Conservation (phyloP, 768 basidiomycete species). For the Russula earlei region DNA sequence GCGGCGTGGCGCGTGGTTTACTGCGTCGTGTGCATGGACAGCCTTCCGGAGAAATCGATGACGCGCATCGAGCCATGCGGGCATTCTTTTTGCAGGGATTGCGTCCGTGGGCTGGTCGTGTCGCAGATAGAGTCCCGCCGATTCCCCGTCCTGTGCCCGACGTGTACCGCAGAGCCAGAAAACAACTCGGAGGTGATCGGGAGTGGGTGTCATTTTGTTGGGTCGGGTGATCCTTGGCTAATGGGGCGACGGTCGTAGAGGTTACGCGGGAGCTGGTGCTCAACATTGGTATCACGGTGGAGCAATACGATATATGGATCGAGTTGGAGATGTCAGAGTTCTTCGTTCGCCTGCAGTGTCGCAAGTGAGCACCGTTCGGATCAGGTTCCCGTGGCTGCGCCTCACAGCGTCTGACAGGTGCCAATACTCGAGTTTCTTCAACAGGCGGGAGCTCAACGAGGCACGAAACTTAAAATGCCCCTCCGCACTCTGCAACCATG, state of each 20-base stretch:
- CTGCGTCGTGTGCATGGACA: conserved; percentile 51
- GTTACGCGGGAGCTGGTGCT: conserved; percentile 27
- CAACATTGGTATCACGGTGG: conserved; percentile 35
- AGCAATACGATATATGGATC: conserved; percentile 33
- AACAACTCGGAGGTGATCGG: conserved; percentile 22
- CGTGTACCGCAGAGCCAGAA: conserved; percentile 34
- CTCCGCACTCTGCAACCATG: no score
- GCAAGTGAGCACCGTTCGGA: conserved; percentile 29
- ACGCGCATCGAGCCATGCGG: conserved; percentile 36
- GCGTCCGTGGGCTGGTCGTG: conserved; percentile 36
- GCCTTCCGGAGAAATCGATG: conserved; percentile 33
- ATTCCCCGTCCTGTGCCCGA: conserved; percentile 54
- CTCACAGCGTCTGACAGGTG: no score
- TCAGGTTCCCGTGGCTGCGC: no score
- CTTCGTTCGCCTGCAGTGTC: conserved; percentile 41
- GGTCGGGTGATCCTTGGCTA: no score
- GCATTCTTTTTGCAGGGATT: conserved; percentile 47
- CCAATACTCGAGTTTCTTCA: no score
- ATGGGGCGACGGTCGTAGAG: not conserved
- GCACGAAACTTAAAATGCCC: no score
- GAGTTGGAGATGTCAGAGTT: conserved; percentile 41
- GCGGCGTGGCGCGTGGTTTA: conserved; percentile 28
- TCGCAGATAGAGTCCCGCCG: conserved; percentile 43
- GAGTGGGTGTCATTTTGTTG: conserved; percentile 23
- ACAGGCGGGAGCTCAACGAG: no score